A percentile compares a stretch with the other conserved stretches of the same genome.
phyloP scores from a whole-genome alignment of 371 early-diverging fungal species.

The Mucor irregularis region DNA sequence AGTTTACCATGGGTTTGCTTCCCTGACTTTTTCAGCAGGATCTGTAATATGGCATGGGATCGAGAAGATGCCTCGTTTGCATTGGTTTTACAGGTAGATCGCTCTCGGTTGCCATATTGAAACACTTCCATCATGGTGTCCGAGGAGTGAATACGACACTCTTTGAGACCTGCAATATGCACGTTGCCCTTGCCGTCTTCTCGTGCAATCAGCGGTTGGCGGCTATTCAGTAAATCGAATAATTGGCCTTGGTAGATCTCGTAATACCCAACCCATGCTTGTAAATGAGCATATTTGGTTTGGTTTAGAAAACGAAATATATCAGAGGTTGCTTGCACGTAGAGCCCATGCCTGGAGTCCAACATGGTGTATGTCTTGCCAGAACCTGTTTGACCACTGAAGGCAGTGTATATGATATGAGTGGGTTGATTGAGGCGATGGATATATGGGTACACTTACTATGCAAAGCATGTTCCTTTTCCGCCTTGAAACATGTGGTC shows the following conservation, averaged over 20 bases:
- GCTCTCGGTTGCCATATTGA: slow-evolving; percentile 83
- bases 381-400: slow-evolving; percentile 94
- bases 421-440: too few relatives aligned
- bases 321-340: slow-evolving; percentile 89
- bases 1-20: slow-evolving; percentile 77
- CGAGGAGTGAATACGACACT: slow-evolving; percentile 76
- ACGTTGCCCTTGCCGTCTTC: slow-evolving; percentile 97
- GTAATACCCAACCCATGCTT: slow-evolving; percentile 88
- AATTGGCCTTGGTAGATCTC: slow-evolving; percentile 97
- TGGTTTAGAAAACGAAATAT: slow-evolving; percentile 79
- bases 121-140: slow-evolving; percentile 87
- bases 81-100: slow-evolving; percentile 92
- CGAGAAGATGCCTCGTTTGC: slow-evolving; percentile 96
- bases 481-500: slow-evolving; percentile 90
- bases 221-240: slow-evolving; percentile 89
- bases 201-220: slow-evolving; percentile 87
- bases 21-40: slow-evolving; percentile 66
- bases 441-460: slow-evolving; percentile 79
- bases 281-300: slow-evolving; percentile 66
- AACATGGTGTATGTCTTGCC: slow-evolving; percentile 99
- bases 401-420: slow-evolving; percentile 52
- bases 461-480: slow-evolving; percentile 97
- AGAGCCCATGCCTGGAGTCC: slow-evolving; percentile 81
- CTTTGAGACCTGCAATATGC: slow-evolving; percentile 82
- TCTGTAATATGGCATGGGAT: slow-evolving; percentile 96